A percentile compares a stretch with the other conserved stretches of the same genome.
These are phyloP conservation scores for Cladophialophora carrionii DNA, from an alignment of 2,329 filamentous ascomycete species.

Conservation along the genomic window DNA sequence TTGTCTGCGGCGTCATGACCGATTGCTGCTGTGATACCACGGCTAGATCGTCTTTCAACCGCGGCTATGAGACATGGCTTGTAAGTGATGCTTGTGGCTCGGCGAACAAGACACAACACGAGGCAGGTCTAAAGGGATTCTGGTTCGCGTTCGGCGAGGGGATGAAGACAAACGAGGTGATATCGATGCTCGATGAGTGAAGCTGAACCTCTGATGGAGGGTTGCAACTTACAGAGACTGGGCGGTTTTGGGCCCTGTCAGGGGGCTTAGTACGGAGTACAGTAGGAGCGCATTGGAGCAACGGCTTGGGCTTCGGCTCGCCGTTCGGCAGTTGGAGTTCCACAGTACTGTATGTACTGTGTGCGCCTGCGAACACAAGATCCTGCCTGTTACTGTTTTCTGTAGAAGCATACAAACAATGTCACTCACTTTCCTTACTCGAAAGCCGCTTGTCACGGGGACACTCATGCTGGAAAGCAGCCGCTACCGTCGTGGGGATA, in stretches of 20 bases:
- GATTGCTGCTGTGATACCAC: constrained; percentile 50
- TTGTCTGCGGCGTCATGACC: constrained; percentile 50
- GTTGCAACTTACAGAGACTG: neutral
- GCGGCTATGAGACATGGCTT: constrained; percentile 50
- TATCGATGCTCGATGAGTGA: constrained; percentile 19
- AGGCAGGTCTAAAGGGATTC: constrained; percentile 43
- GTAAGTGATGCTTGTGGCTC: constrained; percentile 47
- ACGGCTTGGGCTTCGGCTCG: too few relatives aligned
- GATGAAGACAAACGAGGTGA: constrained; percentile 41
- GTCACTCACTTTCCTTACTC: neutral
- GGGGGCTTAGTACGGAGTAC: too few relatives aligned
- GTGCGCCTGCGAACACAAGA: neutral
- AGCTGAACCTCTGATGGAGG: neutral
- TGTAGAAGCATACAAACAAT: neutral
- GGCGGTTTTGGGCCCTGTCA: neutral
- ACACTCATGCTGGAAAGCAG: neutral
- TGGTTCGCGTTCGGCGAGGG: constrained; percentile 46
- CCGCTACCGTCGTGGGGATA: neutral
- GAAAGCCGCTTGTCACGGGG: neutral
- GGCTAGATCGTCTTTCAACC: constrained; percentile 46
- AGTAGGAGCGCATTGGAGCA: too few relatives aligned
- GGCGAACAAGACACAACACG: constrained; percentile 44
- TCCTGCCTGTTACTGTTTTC: neutral
- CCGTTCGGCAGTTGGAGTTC: too few relatives aligned
- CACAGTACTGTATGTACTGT: too few relatives aligned